Evolutionary conservation across 257 asterid species (phyloP).

Genomic region (Nicotiana tabacum): DNA sequence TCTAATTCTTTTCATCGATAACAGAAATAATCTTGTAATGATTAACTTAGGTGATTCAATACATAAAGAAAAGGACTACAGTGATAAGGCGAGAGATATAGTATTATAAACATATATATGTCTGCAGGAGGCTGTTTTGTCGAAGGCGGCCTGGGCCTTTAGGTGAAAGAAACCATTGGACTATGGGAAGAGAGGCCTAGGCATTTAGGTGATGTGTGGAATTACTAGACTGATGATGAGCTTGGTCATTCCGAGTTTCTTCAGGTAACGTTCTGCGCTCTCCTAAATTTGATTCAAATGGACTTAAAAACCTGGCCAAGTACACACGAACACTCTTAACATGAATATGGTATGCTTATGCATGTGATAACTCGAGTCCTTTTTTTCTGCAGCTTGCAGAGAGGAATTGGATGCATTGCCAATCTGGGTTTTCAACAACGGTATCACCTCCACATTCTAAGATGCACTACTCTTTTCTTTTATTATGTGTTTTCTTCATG

Average conservation of each 20-base stretch:
- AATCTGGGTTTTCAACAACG: constrained; percentile 96
- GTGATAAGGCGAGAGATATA: too few species aligned
- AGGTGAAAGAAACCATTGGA: constrained; percentile 95
- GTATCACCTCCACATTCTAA: constrained; percentile 27
- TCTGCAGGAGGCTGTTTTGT: constrained; percentile 90
- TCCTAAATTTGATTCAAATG: background rate
- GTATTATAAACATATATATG: background rate
- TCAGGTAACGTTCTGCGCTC: constrained; percentile 42
- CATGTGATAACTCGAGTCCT: background rate
- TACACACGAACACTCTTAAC: background rate
- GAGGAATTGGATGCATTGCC: constrained; percentile 89
- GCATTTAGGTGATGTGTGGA: constrained; percentile 97
- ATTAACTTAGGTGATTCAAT: too few species aligned
- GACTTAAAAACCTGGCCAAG: background rate
- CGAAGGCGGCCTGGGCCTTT: constrained; percentile 72
- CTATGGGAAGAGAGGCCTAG: constrained; percentile 98
- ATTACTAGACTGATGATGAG: constrained; percentile 96
- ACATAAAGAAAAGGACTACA: too few species aligned
- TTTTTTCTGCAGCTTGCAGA: constrained; percentile 65
- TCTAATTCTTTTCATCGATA: too few species aligned
- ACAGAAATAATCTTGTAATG: too few species aligned
- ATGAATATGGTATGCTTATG: background rate
- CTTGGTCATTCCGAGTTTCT: constrained; percentile 86
- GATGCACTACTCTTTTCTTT: background rate
- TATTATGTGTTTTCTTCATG: background rate